Evolutionary conservation across 305 asterid genomes (phyloP).

Genomic region (Coffea humblotiana): DNA sequence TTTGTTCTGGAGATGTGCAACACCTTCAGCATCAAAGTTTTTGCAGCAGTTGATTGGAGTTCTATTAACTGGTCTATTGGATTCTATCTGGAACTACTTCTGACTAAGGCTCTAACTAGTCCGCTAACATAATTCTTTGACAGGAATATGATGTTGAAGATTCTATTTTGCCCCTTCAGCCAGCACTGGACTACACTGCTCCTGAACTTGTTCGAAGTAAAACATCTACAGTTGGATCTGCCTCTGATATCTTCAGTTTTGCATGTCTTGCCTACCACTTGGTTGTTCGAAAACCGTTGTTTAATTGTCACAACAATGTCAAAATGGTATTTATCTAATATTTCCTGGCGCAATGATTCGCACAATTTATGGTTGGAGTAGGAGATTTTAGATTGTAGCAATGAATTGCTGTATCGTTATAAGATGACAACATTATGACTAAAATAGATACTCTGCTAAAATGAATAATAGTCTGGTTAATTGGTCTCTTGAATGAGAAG

Average conservation of each 20-base stretch:
- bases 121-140: conserved; percentile 7
- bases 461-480: background rate
- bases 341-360: conserved; percentile 14
- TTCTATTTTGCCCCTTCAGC: conserved; percentile 92
- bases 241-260: conserved; percentile 91
- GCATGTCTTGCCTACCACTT: conserved; percentile 97
- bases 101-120: background rate
- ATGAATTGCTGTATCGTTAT: background rate
- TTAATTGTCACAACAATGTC: conserved; percentile 96
- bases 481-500: background rate
- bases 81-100: background rate
- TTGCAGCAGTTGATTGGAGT: background rate
- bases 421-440: background rate
- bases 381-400: background rate
- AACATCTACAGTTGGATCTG: conserved; percentile 61
- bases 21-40: background rate
- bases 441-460: background rate
- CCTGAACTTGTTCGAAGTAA: conserved; percentile 93
- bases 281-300: conserved; percentile 88
- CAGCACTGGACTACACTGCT: conserved; percentile 91
- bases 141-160: conserved; percentile 97
- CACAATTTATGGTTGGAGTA: conserved; percentile 16
- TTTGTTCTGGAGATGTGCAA: background rate
- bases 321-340: conserved; percentile 65
- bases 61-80: background rate